A percentile compares a stretch with the other conserved stretches of the same genome.
Evolutionary conservation across 192 early-diverging fungal genomes (phyloP).

Genomic region (Gryganskiella cystojenkinii): DNA sequence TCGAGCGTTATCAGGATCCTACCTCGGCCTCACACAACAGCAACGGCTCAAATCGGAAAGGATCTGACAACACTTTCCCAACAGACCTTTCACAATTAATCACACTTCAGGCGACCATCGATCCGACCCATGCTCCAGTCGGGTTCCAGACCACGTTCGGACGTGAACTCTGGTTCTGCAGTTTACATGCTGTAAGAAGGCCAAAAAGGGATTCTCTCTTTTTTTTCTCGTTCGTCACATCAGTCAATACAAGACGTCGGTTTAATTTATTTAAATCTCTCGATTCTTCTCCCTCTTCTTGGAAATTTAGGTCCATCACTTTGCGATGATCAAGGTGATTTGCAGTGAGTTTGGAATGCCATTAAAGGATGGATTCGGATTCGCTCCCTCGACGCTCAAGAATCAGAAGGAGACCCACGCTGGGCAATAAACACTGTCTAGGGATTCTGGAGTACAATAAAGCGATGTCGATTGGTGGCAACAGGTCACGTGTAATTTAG

Average conservation of each 20-base stretch:
- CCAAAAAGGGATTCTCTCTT: neutral
- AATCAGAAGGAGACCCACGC: neutral
- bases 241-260: neutral
- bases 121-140: slow-evolving; percentile 34
- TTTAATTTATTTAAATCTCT: neutral
- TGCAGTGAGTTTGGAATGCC: slow-evolving; percentile 59
- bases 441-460: no score
- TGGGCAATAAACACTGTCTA: no score
- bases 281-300: neutral
- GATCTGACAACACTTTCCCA: neutral
- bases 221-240: neutral
- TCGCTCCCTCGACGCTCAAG: slow-evolving; percentile 63
- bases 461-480: no score
- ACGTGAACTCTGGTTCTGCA: slow-evolving; percentile 69
- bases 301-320: slow-evolving; percentile 72
- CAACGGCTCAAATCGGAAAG: neutral
- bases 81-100: slow-evolving; percentile 19
- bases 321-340: slow-evolving; percentile 67
- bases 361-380: slow-evolving; percentile 58
- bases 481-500: no score
- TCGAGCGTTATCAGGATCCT: slow-evolving; percentile 13
- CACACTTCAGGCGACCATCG: slow-evolving; percentile 57
- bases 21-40: no score
- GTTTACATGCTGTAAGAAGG: slow-evolving; percentile 64
- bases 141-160: slow-evolving; percentile 58